Base-by-base conservation (phyloP, 176 grass and related monocot species). In the Dactylis glomerata region DNA sequence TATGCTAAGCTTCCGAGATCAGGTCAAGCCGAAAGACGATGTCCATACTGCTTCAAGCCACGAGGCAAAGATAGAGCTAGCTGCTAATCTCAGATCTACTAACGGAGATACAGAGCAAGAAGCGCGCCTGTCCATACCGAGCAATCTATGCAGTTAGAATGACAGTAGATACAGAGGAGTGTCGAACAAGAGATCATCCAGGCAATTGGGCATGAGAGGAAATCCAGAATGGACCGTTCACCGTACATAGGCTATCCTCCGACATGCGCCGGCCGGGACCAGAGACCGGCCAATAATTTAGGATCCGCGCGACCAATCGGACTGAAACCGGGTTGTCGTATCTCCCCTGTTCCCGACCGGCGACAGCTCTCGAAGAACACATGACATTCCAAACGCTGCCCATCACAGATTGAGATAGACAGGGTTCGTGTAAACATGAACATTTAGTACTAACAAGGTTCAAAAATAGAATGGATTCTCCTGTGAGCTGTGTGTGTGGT, bases 271-370 rank as follows among this genome's bases (percentile, higher is more conserved):
- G 19, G 45, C 45, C 16, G 58, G 76, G 46, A 19, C 34, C 32
- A 11, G 67, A 20, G 33, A 23, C 75, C 26, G 13, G 34, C 81
- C 34, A 32, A 20, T n/a, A 55, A 64, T 32, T 36, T 26, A 2
- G 3, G 2, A 12, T 10, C 26, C 47, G 24, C 0, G 69, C 33
- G 59, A 69, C 47, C 20, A 40, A 4, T 47, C 10, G 15, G 87
- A 85, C 49, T 63, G 83, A 22, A 61, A 17, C 83, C 52, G 30
- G 41, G 32, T 54, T 78, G 88, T 90, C 83, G 73, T 77, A 52
- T 85, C 51, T 24, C 23, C 62, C 58, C 1, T 58, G 68, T 15
- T 49, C 31, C 87, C 82, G 77, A 89, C 83, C 70, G 83, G 70
- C 26, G 61, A 64, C 26, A 38, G 65, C 6, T 58, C 37, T 69